Base-by-base conservation (phyloP, 2,329 filamentous ascomycete species). In the Aspergillus neoniger region DNA sequence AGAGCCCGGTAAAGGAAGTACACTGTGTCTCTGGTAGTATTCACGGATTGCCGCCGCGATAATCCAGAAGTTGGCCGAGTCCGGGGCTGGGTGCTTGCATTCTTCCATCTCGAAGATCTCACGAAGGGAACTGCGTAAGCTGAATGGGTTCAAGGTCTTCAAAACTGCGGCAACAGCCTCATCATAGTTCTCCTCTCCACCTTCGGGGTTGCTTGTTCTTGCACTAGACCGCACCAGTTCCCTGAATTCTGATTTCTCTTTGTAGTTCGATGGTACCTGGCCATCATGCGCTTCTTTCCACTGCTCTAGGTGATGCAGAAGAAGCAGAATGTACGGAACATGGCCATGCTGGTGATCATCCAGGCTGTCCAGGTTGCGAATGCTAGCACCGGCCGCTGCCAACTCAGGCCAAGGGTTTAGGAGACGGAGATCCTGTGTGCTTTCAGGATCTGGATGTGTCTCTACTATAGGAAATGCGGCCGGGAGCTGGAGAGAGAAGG, bases 101-200 rank as follows among this genome's bases (percentile, higher is more conserved):
- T 84, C 86, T 15, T 85, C 76, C 70, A 93, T 88, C 39, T 88
- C 84, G 71, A 99, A 94, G 8, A 98, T 87, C 65, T 94, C 88
- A 63, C 85, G 86, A 43, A 96, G 83, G 2, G 87, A 85, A 48
- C 85, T 85, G 43, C 89, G 87, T 19, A 96, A 76, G 25, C 84
- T 85, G 49, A 89, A 87, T 17, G 82, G 79, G 47, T 89, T 88
- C 32, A 99, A 81, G n/a, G 90, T 91, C 76, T 96, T 96, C 70
- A 98, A 82, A 1, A 98, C 92, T 5, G 93, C 92, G 14, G 87
- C 88, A 49, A 88, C 87, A 4, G 95, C 96, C 77, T 99, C 95
- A 62, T 97, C 92, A 71, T 92, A 99, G 75, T 99, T 99, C 79
- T 99, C 95, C 73, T 99, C 95, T 59, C 90, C 91, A 49, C 92